A percentile compares a stretch with the other conserved stretches of the same genome.
These are phyloP conservation scores for Aethionema arabicum DNA, from an alignment of 345 rosid genomes.

Conservation along the genomic window DNA sequence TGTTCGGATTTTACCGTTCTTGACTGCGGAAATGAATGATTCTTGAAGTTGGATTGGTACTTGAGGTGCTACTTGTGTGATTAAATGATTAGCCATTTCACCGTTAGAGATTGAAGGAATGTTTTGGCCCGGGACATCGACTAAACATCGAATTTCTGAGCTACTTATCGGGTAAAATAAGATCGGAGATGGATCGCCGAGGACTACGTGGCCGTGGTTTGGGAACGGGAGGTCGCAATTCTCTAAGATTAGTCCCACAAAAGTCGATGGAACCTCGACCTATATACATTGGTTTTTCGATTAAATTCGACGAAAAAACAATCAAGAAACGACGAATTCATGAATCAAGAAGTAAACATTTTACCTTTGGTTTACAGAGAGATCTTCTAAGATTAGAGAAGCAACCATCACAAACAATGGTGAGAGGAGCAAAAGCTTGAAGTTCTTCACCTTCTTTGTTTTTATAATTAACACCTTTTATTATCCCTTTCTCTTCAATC, in stretches of 20 bases:
- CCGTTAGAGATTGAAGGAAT: constrained; percentile 51
- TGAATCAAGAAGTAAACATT: too few species aligned
- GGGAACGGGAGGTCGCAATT: constrained; percentile 49
- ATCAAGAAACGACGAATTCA: too few species aligned
- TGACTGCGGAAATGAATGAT: constrained; percentile 43
- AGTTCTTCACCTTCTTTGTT: constrained; percentile 49
- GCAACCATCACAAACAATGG: constrained; percentile 63
- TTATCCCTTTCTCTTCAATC: constrained; percentile 49
- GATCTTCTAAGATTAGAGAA: constrained; percentile 55
- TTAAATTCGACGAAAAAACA: too few species aligned
- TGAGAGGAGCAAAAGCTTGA: constrained; percentile 49
- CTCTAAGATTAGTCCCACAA: constrained; percentile 52
- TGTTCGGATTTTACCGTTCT: constrained; percentile 50
- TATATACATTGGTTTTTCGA: background rate
- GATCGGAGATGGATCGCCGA: constrained; percentile 56
- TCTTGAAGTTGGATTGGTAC: constrained; percentile 42
- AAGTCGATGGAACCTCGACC: constrained; percentile 55
- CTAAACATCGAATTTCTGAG: constrained; percentile 50
- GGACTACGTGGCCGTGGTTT: constrained; percentile 54
- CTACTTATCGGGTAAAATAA: constrained; percentile 56
- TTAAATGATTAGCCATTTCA: constrained; percentile 47
- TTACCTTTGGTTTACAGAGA: constrained; percentile 62
- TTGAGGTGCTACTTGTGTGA: constrained; percentile 43
- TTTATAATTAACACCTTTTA: constrained; percentile 55
- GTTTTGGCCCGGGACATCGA: constrained; percentile 49